Percentiles rank a stretch among this genome's conserved stretches.
phyloP scores from a whole-genome alignment of 2,329 filamentous ascomycete species.

The Monilinia laxa region DNA sequence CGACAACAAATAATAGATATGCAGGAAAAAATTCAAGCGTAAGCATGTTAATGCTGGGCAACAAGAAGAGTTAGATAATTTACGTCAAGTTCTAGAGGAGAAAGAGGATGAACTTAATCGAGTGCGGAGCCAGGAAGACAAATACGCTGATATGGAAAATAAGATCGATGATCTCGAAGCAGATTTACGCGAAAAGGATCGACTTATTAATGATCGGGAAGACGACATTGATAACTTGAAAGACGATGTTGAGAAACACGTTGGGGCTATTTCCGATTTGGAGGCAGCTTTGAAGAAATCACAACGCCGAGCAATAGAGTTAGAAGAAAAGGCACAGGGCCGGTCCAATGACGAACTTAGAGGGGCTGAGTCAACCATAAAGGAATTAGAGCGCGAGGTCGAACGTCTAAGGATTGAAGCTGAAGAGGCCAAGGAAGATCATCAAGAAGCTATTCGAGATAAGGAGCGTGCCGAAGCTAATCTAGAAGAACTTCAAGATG shows the following conservation, averaged over 20 bases:
- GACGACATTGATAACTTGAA: constrained; percentile 71
- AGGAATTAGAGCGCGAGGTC: constrained; percentile 56
- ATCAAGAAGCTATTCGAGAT: constrained; percentile 53
- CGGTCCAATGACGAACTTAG: constrained; percentile 48
- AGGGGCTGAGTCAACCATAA: constrained; percentile 47
- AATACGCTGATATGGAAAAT: constrained; percentile 67
- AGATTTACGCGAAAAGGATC: constrained; percentile 73
- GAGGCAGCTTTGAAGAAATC: constrained; percentile 60
- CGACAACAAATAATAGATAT: constrained; percentile 78
- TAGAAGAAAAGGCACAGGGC: constrained; percentile 55
- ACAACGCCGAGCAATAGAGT: constrained; percentile 51
- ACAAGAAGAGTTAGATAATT: constrained; percentile 57
- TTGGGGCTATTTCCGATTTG: constrained; percentile 53
- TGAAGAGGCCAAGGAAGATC: constrained; percentile 54
- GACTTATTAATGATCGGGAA: constrained; percentile 69
- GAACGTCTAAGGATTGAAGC: constrained; percentile 55
- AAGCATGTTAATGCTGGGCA: constrained; percentile 71
- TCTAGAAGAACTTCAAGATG: constrained; percentile 68
- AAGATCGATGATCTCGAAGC: constrained; percentile 75
- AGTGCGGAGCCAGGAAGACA: constrained; percentile 57
- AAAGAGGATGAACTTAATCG: constrained; percentile 51
- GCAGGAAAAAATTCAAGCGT: constrained; percentile 73
- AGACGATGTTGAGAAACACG: constrained; percentile 52
- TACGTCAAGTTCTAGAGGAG: constrained; percentile 57
- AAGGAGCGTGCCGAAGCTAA: constrained; percentile 59